phyloP scores from a whole-genome alignment of 2,329 filamentous ascomycete genomes.

The Aulographum hederae region DNA sequence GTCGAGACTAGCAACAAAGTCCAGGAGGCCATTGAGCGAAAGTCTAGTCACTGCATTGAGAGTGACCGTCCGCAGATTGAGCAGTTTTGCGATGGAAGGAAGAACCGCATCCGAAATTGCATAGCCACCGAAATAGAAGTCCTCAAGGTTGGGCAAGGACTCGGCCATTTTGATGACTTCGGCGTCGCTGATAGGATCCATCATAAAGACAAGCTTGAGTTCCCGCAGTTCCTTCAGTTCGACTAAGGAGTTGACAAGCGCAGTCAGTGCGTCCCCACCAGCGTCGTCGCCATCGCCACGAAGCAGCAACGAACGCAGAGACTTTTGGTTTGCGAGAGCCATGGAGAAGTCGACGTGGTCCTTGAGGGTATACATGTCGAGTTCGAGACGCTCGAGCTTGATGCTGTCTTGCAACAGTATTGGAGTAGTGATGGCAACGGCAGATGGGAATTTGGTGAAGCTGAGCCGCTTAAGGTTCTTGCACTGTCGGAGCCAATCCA shows the following conservation, averaged over 20 bases:
- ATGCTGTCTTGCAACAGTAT: constrained; percentile 28
- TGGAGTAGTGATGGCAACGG: constrained; percentile 32
- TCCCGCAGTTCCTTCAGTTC: constrained; percentile 31
- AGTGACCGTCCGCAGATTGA: constrained; percentile 31
- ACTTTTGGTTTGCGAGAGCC: constrained; percentile 30
- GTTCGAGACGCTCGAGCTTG: constrained; percentile 26
- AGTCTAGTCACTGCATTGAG: constrained; percentile 39
- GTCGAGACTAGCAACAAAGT: constrained; percentile 23
- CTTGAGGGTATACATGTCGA: constrained; percentile 30
- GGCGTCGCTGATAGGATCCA: constrained; percentile 28
- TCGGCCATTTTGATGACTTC: constrained; percentile 31
- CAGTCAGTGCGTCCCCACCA: constrained; percentile 28
- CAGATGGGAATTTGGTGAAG: constrained; percentile 30
- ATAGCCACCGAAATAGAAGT: constrained; percentile 37
- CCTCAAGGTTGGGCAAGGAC: constrained; percentile 31
- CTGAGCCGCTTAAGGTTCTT: constrained; percentile 29
- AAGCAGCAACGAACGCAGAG: constrained; percentile 27
- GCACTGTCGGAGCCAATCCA: constrained; percentile 38
- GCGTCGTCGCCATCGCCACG: constrained; percentile 28
- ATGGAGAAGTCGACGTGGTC: constrained; percentile 33
- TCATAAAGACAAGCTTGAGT: constrained; percentile 31
- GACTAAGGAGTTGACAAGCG: constrained; percentile 32
- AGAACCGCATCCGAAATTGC: constrained; percentile 32
- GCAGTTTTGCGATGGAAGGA: constrained; percentile 24
- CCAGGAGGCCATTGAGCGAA: constrained; percentile 29